These are phyloP conservation scores for Gossypium sturtianum DNA, from an alignment of 345 rosid genomes.

Conservation along the genomic window DNA sequence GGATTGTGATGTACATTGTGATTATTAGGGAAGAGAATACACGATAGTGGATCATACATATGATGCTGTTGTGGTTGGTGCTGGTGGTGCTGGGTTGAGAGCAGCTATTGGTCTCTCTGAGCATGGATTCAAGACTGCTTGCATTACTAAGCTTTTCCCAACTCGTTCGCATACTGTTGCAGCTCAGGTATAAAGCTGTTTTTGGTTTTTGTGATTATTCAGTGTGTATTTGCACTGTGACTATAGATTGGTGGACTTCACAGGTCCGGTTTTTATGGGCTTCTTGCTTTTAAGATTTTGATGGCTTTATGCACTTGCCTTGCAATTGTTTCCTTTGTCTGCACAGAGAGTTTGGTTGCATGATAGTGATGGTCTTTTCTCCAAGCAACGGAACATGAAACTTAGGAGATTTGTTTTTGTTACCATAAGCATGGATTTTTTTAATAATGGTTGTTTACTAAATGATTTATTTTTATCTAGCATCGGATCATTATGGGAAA, in stretches of 20 bases:
- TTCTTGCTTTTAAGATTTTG: neutral
- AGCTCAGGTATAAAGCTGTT: slow-evolving; percentile 59
- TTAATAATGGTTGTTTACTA: neutral
- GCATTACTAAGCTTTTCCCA: slow-evolving; percentile 95
- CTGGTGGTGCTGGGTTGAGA: slow-evolving; percentile 96
- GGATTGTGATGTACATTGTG: neutral
- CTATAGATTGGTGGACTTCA: neutral
- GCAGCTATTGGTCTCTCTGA: slow-evolving; percentile 98
- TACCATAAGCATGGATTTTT: too few species aligned
- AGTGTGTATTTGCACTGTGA: neutral
- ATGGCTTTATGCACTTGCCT: neutral
- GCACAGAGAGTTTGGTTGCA: neutral
- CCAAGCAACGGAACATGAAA: neutral
- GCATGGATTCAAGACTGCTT: slow-evolving; percentile 99
- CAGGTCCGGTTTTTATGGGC: neutral
- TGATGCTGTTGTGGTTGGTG: slow-evolving; percentile 95
- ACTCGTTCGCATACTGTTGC: slow-evolving; percentile 98
- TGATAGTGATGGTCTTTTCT: neutral
- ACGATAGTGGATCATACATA: slow-evolving; percentile 93
- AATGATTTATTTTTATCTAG: neutral
- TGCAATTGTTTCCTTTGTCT: neutral
- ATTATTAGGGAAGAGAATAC: slow-evolving; percentile 37
- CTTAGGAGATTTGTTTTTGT: too few species aligned
- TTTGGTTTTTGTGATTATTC: neutral
- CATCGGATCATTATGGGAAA: neutral